These are phyloP conservation scores for Kuraishia ogatae DNA, from an alignment of 805 yeast species.

Conservation along the genomic window DNA sequence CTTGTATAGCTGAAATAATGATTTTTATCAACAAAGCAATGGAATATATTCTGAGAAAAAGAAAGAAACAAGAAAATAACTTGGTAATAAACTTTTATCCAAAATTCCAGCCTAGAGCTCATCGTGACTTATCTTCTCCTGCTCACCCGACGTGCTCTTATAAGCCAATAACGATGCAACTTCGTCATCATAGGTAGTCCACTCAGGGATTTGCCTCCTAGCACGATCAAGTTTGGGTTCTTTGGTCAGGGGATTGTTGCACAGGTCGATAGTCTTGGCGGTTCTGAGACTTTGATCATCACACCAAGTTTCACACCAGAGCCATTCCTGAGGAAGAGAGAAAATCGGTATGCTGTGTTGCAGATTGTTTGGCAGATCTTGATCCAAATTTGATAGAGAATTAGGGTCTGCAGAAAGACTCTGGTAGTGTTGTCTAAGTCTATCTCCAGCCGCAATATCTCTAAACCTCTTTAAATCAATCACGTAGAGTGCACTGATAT, in stretches of 20 bases:
- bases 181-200: constrained; percentile 58
- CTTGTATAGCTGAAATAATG: too few species aligned
- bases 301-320: constrained; percentile 96
- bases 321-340: constrained; percentile 76
- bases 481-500: constrained; percentile 78
- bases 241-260: constrained; percentile 76
- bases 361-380: constrained; percentile 86
- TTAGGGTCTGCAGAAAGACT: constrained; percentile 67
- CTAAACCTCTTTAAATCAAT: constrained; percentile 69
- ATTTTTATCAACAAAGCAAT: too few species aligned
- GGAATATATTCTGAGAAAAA: neutral
- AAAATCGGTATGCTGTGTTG: constrained; percentile 60
- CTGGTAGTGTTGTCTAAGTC: constrained; percentile 78
- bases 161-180: constrained; percentile 24
- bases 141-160: neutral
- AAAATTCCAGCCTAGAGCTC: constrained; percentile 1
- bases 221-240: constrained; percentile 76
- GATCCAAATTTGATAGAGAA: constrained; percentile 80
- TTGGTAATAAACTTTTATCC: neutral
- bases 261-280: constrained; percentile 77
- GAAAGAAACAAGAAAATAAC: too few species aligned
- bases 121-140: constrained; percentile 2
- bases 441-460: constrained; percentile 64
- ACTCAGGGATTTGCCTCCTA: constrained; percentile 67
- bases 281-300: constrained; percentile 45